These are phyloP conservation scores for Blastobotrys illinoisensis DNA, from an alignment of 1,139 yeast species.

Conservation along the genomic window DNA sequence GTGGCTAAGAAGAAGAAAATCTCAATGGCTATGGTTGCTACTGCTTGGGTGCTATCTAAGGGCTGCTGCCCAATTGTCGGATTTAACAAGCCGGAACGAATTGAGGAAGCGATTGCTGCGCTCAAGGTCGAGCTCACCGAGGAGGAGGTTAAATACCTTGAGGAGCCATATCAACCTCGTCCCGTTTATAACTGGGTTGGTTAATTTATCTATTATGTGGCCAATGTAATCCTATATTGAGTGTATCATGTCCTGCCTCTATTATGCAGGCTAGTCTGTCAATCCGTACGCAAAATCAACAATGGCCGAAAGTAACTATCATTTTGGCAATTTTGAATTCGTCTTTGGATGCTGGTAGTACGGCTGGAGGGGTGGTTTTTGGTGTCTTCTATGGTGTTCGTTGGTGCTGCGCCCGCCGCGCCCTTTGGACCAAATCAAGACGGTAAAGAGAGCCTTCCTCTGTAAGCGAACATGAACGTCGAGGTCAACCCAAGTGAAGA, in stretches of 20 bases:
- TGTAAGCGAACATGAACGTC: constrained; percentile 47
- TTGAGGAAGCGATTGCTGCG: constrained; percentile 49
- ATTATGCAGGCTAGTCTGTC: too few relatives aligned
- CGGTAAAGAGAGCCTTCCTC: not conserved
- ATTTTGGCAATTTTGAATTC: too few relatives aligned
- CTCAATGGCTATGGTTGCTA: constrained; percentile 50
- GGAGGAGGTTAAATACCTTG: constrained; percentile 44
- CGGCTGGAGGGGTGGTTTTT: too few relatives aligned
- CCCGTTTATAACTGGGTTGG: constrained; percentile 1
- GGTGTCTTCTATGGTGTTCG: not conserved
- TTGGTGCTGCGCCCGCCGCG: constrained; percentile 1
- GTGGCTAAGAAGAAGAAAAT: constrained; percentile 43
- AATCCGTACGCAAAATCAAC: too few relatives aligned
- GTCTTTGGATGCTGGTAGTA: too few relatives aligned
- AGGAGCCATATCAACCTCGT: constrained; percentile 40
- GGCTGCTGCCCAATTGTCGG: constrained; percentile 57
- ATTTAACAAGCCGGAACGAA: constrained; percentile 43
- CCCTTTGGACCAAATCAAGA: not conserved
- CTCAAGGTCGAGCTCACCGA: constrained; percentile 40
- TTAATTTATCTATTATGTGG: not conserved
- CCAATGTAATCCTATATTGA: too few relatives aligned
- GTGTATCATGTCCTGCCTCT: too few relatives aligned
- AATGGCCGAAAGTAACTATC: too few relatives aligned
- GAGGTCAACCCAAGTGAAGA: constrained; percentile 95
- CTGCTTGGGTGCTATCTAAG: constrained; percentile 51